phyloP scores from a whole-genome alignment of 2,329 filamentous ascomycete species.

The Diaporthe helianthi region DNA sequence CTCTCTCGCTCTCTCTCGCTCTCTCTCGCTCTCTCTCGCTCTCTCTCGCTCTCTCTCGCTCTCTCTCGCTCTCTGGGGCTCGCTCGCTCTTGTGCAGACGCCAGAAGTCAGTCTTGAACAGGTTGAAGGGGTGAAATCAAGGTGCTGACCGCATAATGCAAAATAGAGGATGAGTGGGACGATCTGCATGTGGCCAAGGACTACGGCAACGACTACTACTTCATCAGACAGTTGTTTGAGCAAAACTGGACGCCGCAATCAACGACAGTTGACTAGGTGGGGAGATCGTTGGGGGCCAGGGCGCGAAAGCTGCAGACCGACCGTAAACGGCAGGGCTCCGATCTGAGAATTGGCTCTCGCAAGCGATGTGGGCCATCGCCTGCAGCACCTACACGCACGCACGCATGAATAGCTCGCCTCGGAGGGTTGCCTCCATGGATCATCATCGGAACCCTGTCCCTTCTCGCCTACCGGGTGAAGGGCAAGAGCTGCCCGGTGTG shows the following conservation, averaged over 20 bases:
- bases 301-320: background rate
- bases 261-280: constrained; percentile 27
- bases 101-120: constrained; percentile 23
- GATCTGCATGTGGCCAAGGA: constrained; percentile 47
- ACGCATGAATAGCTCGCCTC: constrained; percentile 20
- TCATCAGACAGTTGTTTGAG: constrained; percentile 66
- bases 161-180: constrained; percentile 53
- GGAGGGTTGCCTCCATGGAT: constrained; percentile 16
- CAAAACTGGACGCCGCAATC: constrained; percentile 57
- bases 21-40: no score
- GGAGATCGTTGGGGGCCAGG: background rate
- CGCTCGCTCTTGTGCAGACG: background rate
- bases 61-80: no score
- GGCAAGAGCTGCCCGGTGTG: constrained; percentile 25
- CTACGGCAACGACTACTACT: constrained; percentile 65
- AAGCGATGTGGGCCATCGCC: constrained; percentile 19
- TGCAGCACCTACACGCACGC: constrained; percentile 16
- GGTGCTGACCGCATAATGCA: constrained; percentile 25
- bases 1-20: no score
- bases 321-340: background rate
- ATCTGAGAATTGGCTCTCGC: background rate
- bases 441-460: constrained; percentile 23
- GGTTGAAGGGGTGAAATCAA: constrained; percentile 6
- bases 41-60: no score
- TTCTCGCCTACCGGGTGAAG: constrained; percentile 28